Base-by-base conservation (phyloP, 2,329 filamentous ascomycete genomes). In the Penicillium sp. region DNA sequence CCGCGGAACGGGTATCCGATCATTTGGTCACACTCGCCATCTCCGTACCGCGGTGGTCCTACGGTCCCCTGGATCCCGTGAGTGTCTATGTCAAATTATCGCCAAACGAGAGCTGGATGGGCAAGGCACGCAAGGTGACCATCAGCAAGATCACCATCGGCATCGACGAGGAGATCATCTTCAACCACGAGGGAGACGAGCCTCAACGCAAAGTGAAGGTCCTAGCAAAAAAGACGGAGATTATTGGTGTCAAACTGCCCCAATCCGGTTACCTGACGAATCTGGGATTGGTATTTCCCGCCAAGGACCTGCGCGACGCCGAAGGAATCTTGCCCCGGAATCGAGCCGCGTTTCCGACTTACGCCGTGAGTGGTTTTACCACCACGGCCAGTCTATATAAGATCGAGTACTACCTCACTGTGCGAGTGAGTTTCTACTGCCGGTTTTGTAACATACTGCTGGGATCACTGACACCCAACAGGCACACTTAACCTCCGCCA, bases 131-230 rank as follows among this genome's bases (percentile, higher is more conserved):
- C 71, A 90, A 90, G 70, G 92, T 97, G 49, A 93, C 91, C 42
- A 95, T 99, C 68, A 88, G 92, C 69, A 94, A 94, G 69, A 94
- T 99, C 63, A 96, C 92, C 1, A 87, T 97, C 40, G 86, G 86
- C 11, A 95, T 99, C 64, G 94, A 97, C 69, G 94, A 99, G 75
- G 93, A 97, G 71, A 96, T 97, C 55, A 95, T 94, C n/a, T 99
- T 90, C 76, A 97, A 99, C 63, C 94, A 94, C 29, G 93, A 97
- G 75, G 94, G 94, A 46, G 94, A 97, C 69, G 94, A 97, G 71
- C 92, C 92, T 27, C 90, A 90, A 31, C 90, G 91, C 62, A 97
- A 96, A 74, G 80, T 91, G 63, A 97, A 96, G 74, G 89, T 87
- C 53, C 79, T 99, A 61, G 88, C 90, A 24, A 94, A 92, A 72